phyloP scores from a whole-genome alignment of 768 basidiomycete species.

The Trametopsis cervina region DNA sequence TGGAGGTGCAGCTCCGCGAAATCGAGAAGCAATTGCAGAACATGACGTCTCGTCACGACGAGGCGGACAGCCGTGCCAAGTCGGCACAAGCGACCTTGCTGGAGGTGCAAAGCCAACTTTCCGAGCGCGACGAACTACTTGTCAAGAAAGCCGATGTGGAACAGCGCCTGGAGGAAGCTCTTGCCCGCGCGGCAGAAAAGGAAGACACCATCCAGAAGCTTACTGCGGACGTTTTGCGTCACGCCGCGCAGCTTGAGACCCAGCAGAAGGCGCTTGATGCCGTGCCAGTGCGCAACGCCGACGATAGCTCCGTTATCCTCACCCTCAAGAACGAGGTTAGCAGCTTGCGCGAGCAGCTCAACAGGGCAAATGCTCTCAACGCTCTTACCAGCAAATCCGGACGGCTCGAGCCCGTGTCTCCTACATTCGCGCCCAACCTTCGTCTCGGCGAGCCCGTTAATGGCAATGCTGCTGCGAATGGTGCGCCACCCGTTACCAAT shows the following conservation, averaged over 20 bases:
- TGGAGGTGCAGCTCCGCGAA: conserved; percentile 66
- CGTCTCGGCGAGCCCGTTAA: conserved; percentile 42
- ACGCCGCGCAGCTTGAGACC: conserved; percentile 69
- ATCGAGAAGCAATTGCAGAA: conserved; percentile 82
- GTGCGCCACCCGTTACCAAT: conserved; percentile 23
- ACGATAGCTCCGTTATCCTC: conserved; percentile 82
- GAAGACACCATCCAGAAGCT: conserved; percentile 79
- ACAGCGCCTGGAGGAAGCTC: conserved; percentile 70
- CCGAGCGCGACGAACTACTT: conserved; percentile 69
- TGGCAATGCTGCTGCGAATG: conserved; percentile 36
- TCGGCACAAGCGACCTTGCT: conserved; percentile 66
- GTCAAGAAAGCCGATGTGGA: conserved; percentile 74
- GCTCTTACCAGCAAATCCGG: conserved; percentile 63
- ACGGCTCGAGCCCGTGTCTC: conserved; percentile 69
- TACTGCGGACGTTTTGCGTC: conserved; percentile 66
- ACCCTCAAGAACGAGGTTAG: conserved; percentile 91
- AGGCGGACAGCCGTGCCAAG: conserved; percentile 68
- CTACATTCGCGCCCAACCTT: conserved; percentile 79
- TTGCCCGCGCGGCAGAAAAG: conserved; percentile 69
- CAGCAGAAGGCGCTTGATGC: conserved; percentile 66
- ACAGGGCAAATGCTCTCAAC: conserved; percentile 90
- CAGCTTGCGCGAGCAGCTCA: conserved; percentile 89
- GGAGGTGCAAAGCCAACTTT: conserved; percentile 61
- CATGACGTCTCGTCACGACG: conserved; percentile 85
- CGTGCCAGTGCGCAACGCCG: conserved; percentile 59